Evolutionary conservation across 331 rosid genomes (phyloP).

Genomic region (Spiraea crenata): DNA sequence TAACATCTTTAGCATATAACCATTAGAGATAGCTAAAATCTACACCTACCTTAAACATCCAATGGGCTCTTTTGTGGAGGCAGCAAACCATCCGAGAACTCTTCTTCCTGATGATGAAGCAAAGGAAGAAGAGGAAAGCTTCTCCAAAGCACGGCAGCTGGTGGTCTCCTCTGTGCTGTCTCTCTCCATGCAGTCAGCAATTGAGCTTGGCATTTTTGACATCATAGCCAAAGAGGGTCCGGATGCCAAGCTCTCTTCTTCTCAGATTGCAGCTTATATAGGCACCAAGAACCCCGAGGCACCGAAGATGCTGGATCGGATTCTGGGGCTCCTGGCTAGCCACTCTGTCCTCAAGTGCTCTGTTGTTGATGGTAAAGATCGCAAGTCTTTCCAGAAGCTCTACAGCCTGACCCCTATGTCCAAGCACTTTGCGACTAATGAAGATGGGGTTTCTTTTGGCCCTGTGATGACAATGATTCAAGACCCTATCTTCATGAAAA

Average conservation of each 20-base stretch:
- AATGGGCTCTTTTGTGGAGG: no score
- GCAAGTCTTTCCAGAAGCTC: slow-evolving; percentile 13
- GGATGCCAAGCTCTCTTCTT: slow-evolving; percentile 23
- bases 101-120: background rate
- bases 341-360: slow-evolving; percentile 30
- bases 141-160: slow-evolving; percentile 29
- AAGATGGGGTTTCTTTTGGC: slow-evolving; percentile 35
- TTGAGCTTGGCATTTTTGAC: slow-evolving; percentile 46
- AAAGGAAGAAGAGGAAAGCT: slow-evolving; percentile 30
- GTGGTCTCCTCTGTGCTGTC: background rate
- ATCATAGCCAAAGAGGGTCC: slow-evolving; percentile 34
- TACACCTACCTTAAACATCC: no score
- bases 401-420: slow-evolving; percentile 35
- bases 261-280: slow-evolving; percentile 35
- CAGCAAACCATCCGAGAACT: no score
- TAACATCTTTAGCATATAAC: no score
- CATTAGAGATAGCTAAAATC: no score
- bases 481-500: slow-evolving; percentile 22
- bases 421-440: slow-evolving; percentile 24
- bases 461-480: slow-evolving; percentile 25
- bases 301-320: slow-evolving; percentile 31
- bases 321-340: slow-evolving; percentile 29
- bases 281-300: slow-evolving; percentile 27
- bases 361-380: background rate
- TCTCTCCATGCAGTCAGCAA: slow-evolving; percentile 33